Evolutionary conservation across 768 basidiomycete genomes (phyloP), one percentile per base, ranked within the genome.

Genomic region (Scleroderma citrinum): DNA sequence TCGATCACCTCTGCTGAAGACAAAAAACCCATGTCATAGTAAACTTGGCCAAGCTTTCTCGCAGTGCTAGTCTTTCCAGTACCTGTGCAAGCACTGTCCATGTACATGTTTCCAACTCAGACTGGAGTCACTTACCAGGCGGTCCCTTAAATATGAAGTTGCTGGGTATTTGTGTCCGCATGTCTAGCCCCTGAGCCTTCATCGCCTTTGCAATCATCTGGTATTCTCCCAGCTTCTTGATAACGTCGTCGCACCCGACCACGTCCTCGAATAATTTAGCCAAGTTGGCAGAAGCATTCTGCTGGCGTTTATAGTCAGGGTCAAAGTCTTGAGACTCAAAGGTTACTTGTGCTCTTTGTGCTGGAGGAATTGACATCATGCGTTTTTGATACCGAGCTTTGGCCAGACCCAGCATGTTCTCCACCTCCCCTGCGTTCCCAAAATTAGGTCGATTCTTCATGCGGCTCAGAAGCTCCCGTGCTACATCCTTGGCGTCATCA

Each of bases 111-210:
- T 19, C 16, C 31, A 29, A 6, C 29, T 55, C 75, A 17, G 42
- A 19, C 17, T 31, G 5, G 7, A 11, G 14, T 7, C 39, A 59
- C 70, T 56, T 57, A 82, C 78, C 83, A 51, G 84, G 85, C 6
- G 84, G 85, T 0, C 85, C 84, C 56, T 82, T 85, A 71, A 87
- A 85, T 2, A 86, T 66, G 44, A 85, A 87, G 37, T 72, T 72
- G n/a, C 64, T 83, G 0, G 84, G 83, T 35, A 85, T 75, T 14
- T 72, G 67, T 19, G 74, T 69, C 4, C 75, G 69, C 17, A 71
- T 62, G 50, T 82, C 74, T 31, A 69, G 59, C 2, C 71, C 70
- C 26, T 67, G 59, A 0, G 54, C 56, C 56, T 76, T 77, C 62
- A 74, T 70, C n/a, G 56, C 62, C 3, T 51, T 56, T 1, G 78